phyloP scores from a whole-genome alignment of 2,329 filamentous ascomycete species.

The Diplodia corticola region DNA sequence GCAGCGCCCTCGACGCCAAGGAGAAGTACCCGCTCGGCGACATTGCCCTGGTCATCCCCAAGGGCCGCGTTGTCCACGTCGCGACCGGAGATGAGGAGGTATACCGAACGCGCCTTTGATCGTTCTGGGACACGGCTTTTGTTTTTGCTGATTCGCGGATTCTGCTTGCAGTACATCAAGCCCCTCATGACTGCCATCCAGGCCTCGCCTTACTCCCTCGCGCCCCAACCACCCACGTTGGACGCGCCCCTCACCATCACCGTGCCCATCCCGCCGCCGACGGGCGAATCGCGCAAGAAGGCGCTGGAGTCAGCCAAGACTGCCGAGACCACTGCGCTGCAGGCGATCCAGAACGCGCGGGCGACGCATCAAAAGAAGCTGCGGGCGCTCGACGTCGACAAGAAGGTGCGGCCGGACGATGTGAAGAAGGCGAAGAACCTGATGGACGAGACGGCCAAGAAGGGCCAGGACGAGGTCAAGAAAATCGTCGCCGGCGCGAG shows the following conservation, averaged over 20 bases:
- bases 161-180: slow-evolving; percentile 52
- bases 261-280: slow-evolving; percentile 58
- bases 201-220: slow-evolving; percentile 51
- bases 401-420: slow-evolving; percentile 49
- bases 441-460: slow-evolving; percentile 56
- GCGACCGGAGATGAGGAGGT: slow-evolving; percentile 65
- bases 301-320: slow-evolving; percentile 43
- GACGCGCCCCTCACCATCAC: slow-evolving; percentile 54
- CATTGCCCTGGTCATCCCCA: slow-evolving; percentile 66
- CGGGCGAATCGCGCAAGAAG: slow-evolving; percentile 53
- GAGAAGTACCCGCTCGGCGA: slow-evolving; percentile 57
- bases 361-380: slow-evolving; percentile 52
- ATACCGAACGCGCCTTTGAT: slow-evolving; percentile 30
- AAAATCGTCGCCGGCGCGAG: slow-evolving; percentile 50
- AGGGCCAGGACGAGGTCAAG: slow-evolving; percentile 50
- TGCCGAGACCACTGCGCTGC: slow-evolving; percentile 46
- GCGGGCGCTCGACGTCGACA: slow-evolving; percentile 45
- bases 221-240: slow-evolving; percentile 52
- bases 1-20: slow-evolving; percentile 42
- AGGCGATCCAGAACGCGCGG: slow-evolving; percentile 45
- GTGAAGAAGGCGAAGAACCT: slow-evolving; percentile 49
- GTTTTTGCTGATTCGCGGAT: neutral
- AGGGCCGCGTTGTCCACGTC: slow-evolving; percentile 62
- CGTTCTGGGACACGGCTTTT: no score
- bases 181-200: slow-evolving; percentile 56